Evolutionary conservation across 1,284 basidiomycete species (phyloP).

Genomic region (Boletellus deceptivus): DNA sequence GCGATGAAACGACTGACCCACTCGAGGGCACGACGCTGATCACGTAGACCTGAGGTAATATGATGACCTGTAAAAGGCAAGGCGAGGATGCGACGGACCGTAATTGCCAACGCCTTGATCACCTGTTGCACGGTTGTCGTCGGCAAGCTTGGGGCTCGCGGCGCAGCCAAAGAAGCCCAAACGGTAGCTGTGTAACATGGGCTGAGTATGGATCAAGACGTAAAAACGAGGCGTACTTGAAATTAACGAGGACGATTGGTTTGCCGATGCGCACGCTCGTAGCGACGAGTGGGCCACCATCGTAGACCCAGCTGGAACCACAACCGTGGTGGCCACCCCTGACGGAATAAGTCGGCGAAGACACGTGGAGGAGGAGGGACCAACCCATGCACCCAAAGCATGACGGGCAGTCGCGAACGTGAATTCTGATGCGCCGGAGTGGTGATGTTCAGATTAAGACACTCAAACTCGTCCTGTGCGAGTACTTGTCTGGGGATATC

Average conservation of each 20-base stretch:
- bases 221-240: conserved; percentile 55
- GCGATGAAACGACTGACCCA: conserved; percentile 67
- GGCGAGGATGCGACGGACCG: conserved; percentile 40
- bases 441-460: conserved; percentile 76
- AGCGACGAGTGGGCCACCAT: conserved; percentile 65
- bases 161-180: conserved; percentile 72
- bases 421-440: conserved; percentile 54
- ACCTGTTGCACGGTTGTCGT: conserved; percentile 60
- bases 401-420: conserved; percentile 60
- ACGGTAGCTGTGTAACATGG: conserved; percentile 53
- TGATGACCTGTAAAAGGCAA: conserved; percentile 2
- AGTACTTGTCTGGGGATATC: conserved; percentile 54
- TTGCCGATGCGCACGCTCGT: conserved; percentile 59
- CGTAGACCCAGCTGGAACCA: conserved; percentile 73
- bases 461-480: conserved; percentile 69
- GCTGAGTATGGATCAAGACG: conserved; percentile 17
- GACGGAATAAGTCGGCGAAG: conserved; percentile 15
- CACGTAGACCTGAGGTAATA: conserved; percentile 52
- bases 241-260: conserved; percentile 68
- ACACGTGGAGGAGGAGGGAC: conserved; percentile 21
- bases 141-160: conserved; percentile 57
- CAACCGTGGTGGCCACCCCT: conserved; percentile 70
- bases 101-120: conserved; percentile 76
- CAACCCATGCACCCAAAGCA: conserved; percentile 79
- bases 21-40: conserved; percentile 67